These are phyloP conservation scores for Fraxinus nigra DNA, from an alignment of 305 asterid species.

Conservation along the genomic window DNA sequence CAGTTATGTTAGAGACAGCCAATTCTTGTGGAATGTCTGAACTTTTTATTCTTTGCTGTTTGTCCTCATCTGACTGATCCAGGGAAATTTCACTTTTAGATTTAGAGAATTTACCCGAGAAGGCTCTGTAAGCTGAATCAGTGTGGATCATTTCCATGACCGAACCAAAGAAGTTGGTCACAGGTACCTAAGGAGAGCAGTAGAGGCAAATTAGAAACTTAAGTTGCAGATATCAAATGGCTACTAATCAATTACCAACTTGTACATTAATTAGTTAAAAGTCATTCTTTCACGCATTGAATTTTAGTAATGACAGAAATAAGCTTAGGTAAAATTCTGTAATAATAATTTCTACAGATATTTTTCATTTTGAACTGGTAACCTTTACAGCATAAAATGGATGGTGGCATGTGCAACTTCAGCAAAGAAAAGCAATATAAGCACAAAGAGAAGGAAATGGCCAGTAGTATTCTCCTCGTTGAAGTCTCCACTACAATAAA, in stretches of 20 bases:
- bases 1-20: slow-evolving; percentile 36
- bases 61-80: slow-evolving; percentile 32
- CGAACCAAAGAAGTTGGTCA: slow-evolving; percentile 93
- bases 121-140: slow-evolving; percentile 72
- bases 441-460: neutral
- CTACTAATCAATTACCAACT: neutral
- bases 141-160: slow-evolving; percentile 95
- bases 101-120: slow-evolving; percentile 36
- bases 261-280: neutral
- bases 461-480: neutral
- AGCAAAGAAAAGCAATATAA: neutral
- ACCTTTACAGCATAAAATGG: slow-evolving; percentile 12
- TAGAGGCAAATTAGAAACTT: slow-evolving; percentile 12
- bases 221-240: neutral
- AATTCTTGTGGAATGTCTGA: slow-evolving; percentile 40
- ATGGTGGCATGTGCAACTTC: neutral
- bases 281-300: neutral
- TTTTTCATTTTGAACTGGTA: slow-evolving; percentile 6
- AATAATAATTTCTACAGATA: neutral
- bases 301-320: neutral
- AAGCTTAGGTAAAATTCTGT: neutral
- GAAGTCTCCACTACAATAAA: slow-evolving; percentile 3
- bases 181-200: slow-evolving; percentile 64
- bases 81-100: slow-evolving; percentile 33
- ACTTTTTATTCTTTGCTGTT: slow-evolving; percentile 32